Evolutionary conservation across 2,329 filamentous ascomycete genomes (phyloP).

Genomic region (Dryadomyces quercivorus): DNA sequence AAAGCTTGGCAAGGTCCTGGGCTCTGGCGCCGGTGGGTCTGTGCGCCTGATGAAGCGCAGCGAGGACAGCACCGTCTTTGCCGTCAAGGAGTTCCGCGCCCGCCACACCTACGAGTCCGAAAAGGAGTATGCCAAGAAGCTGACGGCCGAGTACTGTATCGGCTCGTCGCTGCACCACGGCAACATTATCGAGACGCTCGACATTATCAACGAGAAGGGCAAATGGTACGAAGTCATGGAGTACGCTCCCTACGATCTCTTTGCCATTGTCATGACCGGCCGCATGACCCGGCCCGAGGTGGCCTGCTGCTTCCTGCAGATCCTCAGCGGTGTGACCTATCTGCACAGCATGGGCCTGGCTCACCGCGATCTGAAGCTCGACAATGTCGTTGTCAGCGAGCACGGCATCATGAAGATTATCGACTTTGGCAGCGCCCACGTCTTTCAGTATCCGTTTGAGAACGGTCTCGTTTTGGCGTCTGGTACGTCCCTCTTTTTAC

Average conservation of each 20-base stretch:
- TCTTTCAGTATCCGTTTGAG: constrained; percentile 96
- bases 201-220: constrained; percentile 87
- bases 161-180: constrained; percentile 94
- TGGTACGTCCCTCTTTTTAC: constrained; percentile 45
- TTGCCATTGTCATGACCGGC: constrained; percentile 97
- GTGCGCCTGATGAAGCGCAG: constrained; percentile 89
- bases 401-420: constrained; percentile 99
- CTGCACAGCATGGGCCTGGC: constrained; percentile 90
- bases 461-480: constrained; percentile 69
- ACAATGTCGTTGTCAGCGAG: constrained; percentile 96
- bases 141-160: constrained; percentile 96
- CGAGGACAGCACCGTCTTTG: constrained; percentile 86
- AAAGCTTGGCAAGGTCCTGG: constrained; percentile 87
- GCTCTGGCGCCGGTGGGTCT: constrained; percentile 87
- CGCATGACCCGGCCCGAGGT: constrained; percentile 92
- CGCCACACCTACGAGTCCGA: constrained; percentile 88
- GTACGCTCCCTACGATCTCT: constrained; percentile 89
- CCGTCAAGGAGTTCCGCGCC: constrained; percentile 92
- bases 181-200: constrained; percentile 95
- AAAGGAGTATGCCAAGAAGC: constrained; percentile 93
- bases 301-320: constrained; percentile 84
- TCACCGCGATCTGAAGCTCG: constrained; percentile 88
- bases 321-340: constrained; percentile 87
- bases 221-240: constrained; percentile 99
- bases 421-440: constrained; percentile 93